Evolutionary conservation across 2,329 filamentous ascomycete species (phyloP).

Genomic region (Fusarium sp.): DNA sequence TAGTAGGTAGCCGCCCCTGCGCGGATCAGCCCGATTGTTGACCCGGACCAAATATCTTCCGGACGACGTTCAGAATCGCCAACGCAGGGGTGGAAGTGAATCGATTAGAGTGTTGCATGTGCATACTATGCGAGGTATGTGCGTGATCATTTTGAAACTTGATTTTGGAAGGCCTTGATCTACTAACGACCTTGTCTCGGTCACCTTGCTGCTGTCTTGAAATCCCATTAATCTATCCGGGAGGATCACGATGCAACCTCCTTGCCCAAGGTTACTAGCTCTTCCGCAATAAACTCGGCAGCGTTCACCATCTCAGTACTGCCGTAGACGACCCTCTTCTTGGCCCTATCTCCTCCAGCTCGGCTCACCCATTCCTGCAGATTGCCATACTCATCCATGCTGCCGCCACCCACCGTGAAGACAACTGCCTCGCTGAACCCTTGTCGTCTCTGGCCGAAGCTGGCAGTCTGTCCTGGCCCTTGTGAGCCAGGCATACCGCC

Average conservation of each 20-base stretch:
- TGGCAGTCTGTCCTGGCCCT: slow-evolving; percentile 74
- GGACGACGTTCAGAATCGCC: background rate
- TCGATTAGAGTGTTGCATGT: background rate
- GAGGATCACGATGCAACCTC: slow-evolving; percentile 57
- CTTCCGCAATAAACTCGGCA: slow-evolving; percentile 70
- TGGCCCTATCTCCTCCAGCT: slow-evolving; percentile 71
- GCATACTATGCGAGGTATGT: too few species aligned
- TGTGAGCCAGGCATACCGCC: slow-evolving; percentile 61
- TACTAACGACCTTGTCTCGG: background rate
- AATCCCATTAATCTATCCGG: slow-evolving; percentile 35
- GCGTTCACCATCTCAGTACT: slow-evolving; percentile 85
- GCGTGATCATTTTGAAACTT: background rate
- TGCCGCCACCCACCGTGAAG: slow-evolving; percentile 95
- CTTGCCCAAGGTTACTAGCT: slow-evolving; percentile 69
- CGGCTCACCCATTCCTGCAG: slow-evolving; percentile 93
- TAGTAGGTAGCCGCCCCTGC: background rate
- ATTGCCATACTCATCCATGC: slow-evolving; percentile 99
- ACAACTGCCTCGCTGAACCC: slow-evolving; percentile 91
- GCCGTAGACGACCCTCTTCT: slow-evolving; percentile 89
- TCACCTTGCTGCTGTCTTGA: background rate
- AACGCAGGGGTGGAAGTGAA: too few species aligned
- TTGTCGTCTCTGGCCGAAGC: slow-evolving; percentile 89
- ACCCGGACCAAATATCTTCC: slow-evolving; percentile 1
- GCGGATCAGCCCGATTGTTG: background rate
- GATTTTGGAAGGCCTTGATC: too few species aligned